phyloP scores from a whole-genome alignment of 768 basidiomycete genomes.

The Rhizopogon sp. region DNA sequence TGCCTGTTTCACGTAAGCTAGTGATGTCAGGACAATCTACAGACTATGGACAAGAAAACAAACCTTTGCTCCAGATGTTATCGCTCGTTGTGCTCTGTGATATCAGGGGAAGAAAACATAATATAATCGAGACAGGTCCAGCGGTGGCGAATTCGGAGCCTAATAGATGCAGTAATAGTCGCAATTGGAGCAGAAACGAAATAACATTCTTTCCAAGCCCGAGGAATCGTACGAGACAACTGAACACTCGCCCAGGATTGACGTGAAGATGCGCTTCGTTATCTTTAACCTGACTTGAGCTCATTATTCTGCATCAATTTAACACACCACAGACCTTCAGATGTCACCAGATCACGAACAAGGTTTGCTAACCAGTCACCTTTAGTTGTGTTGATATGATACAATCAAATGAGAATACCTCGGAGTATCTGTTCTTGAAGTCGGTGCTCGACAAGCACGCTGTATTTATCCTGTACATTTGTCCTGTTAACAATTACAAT shows the following conservation, averaged over 20 bases:
- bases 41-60: not conserved
- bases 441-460: conserved; percentile 15
- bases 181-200: conserved; percentile 21
- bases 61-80: conserved; percentile 18
- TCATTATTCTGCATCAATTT: not conserved
- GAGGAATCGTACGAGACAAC: conserved; percentile 9
- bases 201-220: conserved; percentile 4
- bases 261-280: not conserved
- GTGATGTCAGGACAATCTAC: not conserved
- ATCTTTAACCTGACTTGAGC: conserved; percentile 2
- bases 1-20: conserved; percentile 15
- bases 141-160: conserved; percentile 11
- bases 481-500: conserved; percentile 1
- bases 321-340: conserved; percentile 10
- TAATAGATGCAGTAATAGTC: conserved; percentile 12
- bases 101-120: conserved; percentile 15
- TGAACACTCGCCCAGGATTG: conserved; percentile 1
- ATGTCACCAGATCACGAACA: conserved; percentile 16
- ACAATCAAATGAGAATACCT: conserved; percentile 2
- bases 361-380: conserved; percentile 9
- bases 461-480: conserved; percentile 3
- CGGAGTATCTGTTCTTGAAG: conserved; percentile 16
- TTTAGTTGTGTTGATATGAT: not conserved
- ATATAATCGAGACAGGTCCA: conserved; percentile 15
- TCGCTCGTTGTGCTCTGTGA: not conserved